These are phyloP conservation scores for Metarhizium sp. DNA, from an alignment of 2,329 filamentous ascomycete genomes.

Conservation along the genomic window DNA sequence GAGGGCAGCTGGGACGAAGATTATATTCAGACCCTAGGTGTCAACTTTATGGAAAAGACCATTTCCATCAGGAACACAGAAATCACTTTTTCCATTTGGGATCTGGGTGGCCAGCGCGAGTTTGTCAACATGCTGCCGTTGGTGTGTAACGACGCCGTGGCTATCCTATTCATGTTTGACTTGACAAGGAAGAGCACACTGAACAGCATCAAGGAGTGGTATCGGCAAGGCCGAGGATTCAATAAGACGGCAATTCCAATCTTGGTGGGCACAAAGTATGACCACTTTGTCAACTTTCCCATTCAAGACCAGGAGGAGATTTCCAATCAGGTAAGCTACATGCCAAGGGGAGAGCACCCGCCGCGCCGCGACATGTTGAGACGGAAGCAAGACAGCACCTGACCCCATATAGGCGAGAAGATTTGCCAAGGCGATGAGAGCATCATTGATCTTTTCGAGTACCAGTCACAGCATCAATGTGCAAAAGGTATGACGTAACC, in stretches of 20 bases:
- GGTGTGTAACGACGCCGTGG: slow-evolving; percentile 98
- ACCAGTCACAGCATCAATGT: slow-evolving; percentile 99
- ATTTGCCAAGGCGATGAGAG: slow-evolving; percentile 97
- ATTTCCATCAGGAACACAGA: slow-evolving; percentile 99
- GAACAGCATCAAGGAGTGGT: slow-evolving; percentile 99
- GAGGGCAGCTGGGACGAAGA: slow-evolving; percentile 99
- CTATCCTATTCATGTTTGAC: slow-evolving; percentile 99
- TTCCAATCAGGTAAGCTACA: slow-evolving; percentile 66
- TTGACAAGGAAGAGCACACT: slow-evolving; percentile 94
- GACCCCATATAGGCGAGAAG: slow-evolving; percentile 59
- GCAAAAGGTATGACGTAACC: slow-evolving; percentile 60
- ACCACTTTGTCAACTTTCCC: slow-evolving; percentile 98
- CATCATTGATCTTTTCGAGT: slow-evolving; percentile 94
- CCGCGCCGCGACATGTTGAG: background rate
- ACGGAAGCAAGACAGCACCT: background rate
- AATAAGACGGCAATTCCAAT: slow-evolving; percentile 99
- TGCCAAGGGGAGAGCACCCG: background rate
- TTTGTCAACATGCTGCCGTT: slow-evolving; percentile 99
- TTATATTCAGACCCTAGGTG: slow-evolving; percentile 96
- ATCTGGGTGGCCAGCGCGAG: slow-evolving; percentile 92
- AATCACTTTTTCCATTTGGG: slow-evolving; percentile 99
- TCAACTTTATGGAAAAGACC: slow-evolving; percentile 99
- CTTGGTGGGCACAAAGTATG: slow-evolving; percentile 94
- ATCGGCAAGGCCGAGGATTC: slow-evolving; percentile 92
- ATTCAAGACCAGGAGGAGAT: slow-evolving; percentile 98